Evolutionary conservation across 1,139 yeast species (phyloP), one percentile per base, ranked within the genome.

Genomic region (Blastobotrys malaysiensis): DNA sequence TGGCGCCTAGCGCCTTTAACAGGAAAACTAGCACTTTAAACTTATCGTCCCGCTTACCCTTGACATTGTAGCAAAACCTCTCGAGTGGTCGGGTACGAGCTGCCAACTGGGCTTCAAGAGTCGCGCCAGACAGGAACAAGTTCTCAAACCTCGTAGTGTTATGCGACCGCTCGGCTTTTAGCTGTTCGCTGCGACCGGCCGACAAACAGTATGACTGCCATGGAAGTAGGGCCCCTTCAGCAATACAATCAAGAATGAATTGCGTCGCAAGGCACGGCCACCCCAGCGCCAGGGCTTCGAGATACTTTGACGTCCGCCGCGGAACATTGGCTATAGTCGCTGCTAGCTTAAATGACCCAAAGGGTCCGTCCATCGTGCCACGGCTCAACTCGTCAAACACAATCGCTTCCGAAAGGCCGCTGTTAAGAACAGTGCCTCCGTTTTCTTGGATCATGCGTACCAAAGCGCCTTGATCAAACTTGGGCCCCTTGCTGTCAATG

Each of bases 251-350:
- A n/a, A 71, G 68, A 9, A 91, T 74, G 61, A 79, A 90, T 13
- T 72, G 68, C 57, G 79, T 78, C 2, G 88, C 82, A 31, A 91
- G 65, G 18, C 89, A 79, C 1, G 98, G 98, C 96, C 96, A 89
- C 1, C 95, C 95, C 46, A 90, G 68, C 0, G 95, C 89, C n/a
- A 90, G 70, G 0, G 88, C 83, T 65, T 89, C 95, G n/a, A 90
- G 69, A 65, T 86, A 91, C 65, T 89, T 89, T 19, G 85, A 78
- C 54, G 89, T 87, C 46, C 96, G 75, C 36, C 81, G 76, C 59
- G 77, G 76, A 19, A 74, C 76, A 46, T 77, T 77, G 0, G 95
- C 77, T 1, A 89, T 68, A 48, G 88, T 74, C 1, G 90, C 91
- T 1, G 79, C 89, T 72, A 89, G 87, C 55, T 46, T 51, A 27